Evolutionary conservation across 345 rosid species (phyloP).

Genomic region (Boechera divaricarpa): DNA sequence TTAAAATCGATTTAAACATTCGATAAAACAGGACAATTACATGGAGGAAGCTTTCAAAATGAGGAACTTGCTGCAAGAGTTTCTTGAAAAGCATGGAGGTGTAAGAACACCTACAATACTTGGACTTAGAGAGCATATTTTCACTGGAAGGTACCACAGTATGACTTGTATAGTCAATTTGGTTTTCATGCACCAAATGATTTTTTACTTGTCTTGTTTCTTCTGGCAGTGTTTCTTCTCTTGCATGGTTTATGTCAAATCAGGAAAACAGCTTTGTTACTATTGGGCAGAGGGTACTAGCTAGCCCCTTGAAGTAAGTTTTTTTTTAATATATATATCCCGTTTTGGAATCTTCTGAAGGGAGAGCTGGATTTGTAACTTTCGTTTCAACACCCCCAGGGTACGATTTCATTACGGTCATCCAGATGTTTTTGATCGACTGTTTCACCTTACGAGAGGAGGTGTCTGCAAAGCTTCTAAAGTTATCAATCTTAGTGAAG

Average conservation of each 20-base stretch:
- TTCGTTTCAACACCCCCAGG: conserved; percentile 47
- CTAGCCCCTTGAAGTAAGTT: conserved; percentile 71
- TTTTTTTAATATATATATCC: neutral
- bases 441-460: conserved; percentile 90
- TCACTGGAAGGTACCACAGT: conserved; percentile 72
- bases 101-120: conserved; percentile 74
- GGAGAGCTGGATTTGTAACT: conserved; percentile 9
- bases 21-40: conserved; percentile 63
- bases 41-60: conserved; percentile 88
- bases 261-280: conserved; percentile 88
- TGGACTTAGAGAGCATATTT: conserved; percentile 82
- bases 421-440: conserved; percentile 92
- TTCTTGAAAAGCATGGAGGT: conserved; percentile 67
- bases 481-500: conserved; percentile 89
- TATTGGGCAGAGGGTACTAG: conserved; percentile 78
- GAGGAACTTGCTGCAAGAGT: conserved; percentile 83
- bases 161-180: conserved; percentile 38
- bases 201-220: conserved; percentile 22
- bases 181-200: conserved; percentile 17
- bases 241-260: conserved; percentile 91
- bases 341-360: conserved; percentile 50
- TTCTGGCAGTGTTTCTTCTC: conserved; percentile 84
- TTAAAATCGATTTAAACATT: neutral
- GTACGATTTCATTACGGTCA: conserved; percentile 96
- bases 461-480: conserved; percentile 93